phyloP scores from a whole-genome alignment of 768 basidiomycete genomes.

The Naganishia randhawae region DNA sequence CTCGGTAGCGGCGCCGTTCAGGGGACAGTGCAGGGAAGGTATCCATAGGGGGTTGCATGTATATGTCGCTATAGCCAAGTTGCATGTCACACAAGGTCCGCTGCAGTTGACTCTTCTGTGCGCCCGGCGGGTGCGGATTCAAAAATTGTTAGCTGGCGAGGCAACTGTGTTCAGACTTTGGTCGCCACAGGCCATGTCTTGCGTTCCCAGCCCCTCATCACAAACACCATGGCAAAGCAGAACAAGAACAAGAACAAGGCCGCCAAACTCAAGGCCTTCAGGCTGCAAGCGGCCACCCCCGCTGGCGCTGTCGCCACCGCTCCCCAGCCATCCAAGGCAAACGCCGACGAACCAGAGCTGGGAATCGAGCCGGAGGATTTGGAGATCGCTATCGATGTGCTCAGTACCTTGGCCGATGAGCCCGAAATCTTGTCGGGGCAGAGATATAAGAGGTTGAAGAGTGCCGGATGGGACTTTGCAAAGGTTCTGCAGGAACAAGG shows the following conservation, averaged over 20 bases:
- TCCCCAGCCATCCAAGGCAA: too few species aligned
- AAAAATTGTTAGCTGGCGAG: neutral
- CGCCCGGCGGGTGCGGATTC: neutral
- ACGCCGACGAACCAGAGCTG: slow-evolving; percentile 16
- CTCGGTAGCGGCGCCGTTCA: too few species aligned
- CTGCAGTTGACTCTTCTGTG: neutral
- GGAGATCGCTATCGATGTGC: slow-evolving; percentile 38
- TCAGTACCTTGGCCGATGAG: slow-evolving; percentile 36
- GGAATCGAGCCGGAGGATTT: slow-evolving; percentile 40
- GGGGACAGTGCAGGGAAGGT: too few species aligned
- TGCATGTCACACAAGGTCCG: too few species aligned
- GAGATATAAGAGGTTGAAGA: slow-evolving; percentile 42
- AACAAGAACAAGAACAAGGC: slow-evolving; percentile 30
- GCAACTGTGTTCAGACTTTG: neutral
- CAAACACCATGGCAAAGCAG: slow-evolving; percentile 9
- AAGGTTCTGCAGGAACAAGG: slow-evolving; percentile 39
- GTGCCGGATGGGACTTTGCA: slow-evolving; percentile 40
- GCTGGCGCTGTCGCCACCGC: neutral
- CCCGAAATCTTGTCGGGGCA: slow-evolving; percentile 39
- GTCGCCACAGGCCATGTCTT: too few species aligned
- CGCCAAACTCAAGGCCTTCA: slow-evolving; percentile 30
- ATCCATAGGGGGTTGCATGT: too few species aligned
- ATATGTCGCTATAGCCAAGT: too few species aligned
- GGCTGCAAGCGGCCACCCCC: slow-evolving; percentile 12
- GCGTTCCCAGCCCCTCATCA: neutral